Evolutionary conservation across 257 asterid genomes (phyloP).

Genomic region (Thymus mandschuricus): DNA sequence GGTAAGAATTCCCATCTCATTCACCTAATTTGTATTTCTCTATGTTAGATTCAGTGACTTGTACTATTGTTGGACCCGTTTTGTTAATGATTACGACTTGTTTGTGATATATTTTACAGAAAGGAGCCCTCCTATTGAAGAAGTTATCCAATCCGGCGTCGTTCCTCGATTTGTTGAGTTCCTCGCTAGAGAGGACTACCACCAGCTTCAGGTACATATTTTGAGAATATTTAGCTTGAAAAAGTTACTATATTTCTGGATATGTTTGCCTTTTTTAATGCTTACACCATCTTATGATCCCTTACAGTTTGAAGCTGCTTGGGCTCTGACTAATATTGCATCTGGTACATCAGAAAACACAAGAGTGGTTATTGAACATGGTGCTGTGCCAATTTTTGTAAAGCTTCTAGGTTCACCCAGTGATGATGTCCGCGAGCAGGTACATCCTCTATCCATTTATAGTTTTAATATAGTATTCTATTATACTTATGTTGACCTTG

Average conservation of each 20-base stretch:
- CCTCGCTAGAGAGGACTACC: slow-evolving; percentile 77
- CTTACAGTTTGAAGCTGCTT: slow-evolving; percentile 90
- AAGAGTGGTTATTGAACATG: slow-evolving; percentile 86
- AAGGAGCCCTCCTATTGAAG: slow-evolving; percentile 92
- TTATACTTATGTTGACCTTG: not conserved
- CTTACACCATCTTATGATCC: slow-evolving; percentile 22
- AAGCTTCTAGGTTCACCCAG: slow-evolving; percentile 85
- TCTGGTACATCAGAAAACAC: slow-evolving; percentile 96
- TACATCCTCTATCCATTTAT: slow-evolving; percentile 19
- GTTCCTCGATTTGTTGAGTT: slow-evolving; percentile 94
- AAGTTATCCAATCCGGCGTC: slow-evolving; percentile 90
- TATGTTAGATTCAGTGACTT: not conserved
- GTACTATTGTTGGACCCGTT: slow-evolving; percentile 5
- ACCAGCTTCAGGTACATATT: slow-evolving; percentile 75
- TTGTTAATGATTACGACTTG: slow-evolving; percentile 19
- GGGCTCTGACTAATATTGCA: slow-evolving; percentile 98
- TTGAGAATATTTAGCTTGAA: slow-evolving; percentile 9
- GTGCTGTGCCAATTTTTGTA: slow-evolving; percentile 82
- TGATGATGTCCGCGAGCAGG: slow-evolving; percentile 99
- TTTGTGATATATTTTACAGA: slow-evolving; percentile 46
- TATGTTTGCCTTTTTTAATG: not conserved
- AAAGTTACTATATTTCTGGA: not conserved
- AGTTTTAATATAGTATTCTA: not conserved
- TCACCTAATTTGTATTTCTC: not conserved
- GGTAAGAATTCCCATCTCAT: slow-evolving; percentile 45